A percentile compares a stretch with the other conserved stretches of the same genome.
Conservation (phyloP, 805 yeast species). For the Metschnikowia anglica region DNA sequence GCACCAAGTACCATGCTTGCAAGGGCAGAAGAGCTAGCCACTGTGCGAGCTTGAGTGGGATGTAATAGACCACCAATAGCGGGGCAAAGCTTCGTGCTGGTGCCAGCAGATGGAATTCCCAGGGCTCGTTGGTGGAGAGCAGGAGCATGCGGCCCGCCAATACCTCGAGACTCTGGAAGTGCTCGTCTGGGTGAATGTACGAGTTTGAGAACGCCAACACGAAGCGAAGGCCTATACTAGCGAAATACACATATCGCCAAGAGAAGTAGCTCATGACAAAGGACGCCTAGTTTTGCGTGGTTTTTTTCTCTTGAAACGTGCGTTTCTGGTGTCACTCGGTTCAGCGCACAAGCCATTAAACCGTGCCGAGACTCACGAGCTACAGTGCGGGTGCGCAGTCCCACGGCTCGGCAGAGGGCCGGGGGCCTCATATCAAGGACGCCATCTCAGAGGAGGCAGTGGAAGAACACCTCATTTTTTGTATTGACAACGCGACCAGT, state of each 20-base stretch:
- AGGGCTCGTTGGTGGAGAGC: slow-evolving; percentile 53
- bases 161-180: slow-evolving; percentile 85
- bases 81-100: slow-evolving; percentile 77
- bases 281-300: too few relatives aligned
- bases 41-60: slow-evolving; percentile 44
- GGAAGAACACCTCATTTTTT: too few relatives aligned
- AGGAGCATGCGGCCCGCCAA: slow-evolving; percentile 50
- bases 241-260: slow-evolving; percentile 51
- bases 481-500: too few relatives aligned
- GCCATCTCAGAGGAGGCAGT: too few relatives aligned
- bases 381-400: too few relatives aligned
- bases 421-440: too few relatives aligned
- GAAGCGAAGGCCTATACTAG: slow-evolving; percentile 49
- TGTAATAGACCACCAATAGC: slow-evolving; percentile 66
- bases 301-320: too few relatives aligned
- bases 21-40: slow-evolving; percentile 45
- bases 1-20: slow-evolving; percentile 50
- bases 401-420: too few relatives aligned
- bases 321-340: too few relatives aligned
- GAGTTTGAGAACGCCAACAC: slow-evolving; percentile 67
- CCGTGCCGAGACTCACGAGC: too few relatives aligned
- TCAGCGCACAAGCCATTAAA: too few relatives aligned
- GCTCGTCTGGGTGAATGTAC: slow-evolving; percentile 97
- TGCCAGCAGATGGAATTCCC: slow-evolving; percentile 68
- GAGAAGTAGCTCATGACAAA: slow-evolving; percentile 11